Conservation (phyloP, 108 stramenopile genomes). For the Seminavis robusta region DNA sequence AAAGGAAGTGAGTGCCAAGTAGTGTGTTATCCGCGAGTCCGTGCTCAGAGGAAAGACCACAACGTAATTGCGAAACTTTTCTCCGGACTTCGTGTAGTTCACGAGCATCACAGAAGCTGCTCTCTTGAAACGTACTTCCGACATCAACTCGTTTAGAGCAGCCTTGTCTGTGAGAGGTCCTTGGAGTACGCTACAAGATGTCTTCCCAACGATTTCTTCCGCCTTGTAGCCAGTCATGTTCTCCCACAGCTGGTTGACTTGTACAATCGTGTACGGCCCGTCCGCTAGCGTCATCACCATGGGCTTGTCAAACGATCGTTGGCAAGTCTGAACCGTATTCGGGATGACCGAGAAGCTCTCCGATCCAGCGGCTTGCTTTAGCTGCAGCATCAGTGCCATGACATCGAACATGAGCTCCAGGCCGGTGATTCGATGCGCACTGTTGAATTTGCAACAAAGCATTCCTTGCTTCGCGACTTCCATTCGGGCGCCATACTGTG, state of each 20-base stretch:
- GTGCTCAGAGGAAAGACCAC: constrained; percentile 76
- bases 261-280: constrained; percentile 83
- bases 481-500: constrained; percentile 69
- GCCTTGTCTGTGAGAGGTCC: constrained; percentile 47
- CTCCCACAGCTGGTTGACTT: constrained; percentile 87
- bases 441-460: constrained; percentile 92
- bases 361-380: constrained; percentile 88
- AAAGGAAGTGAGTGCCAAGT: constrained; percentile 59
- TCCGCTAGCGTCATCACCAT: constrained; percentile 87
- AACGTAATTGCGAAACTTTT: constrained; percentile 58
- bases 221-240: constrained; percentile 82
- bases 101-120: constrained; percentile 65
- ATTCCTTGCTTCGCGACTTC: constrained; percentile 90
- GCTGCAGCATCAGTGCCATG: constrained; percentile 97
- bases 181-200: constrained; percentile 67
- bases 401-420: constrained; percentile 96
- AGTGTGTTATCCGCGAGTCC: constrained; percentile 81
- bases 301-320: constrained; percentile 69
- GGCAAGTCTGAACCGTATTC: constrained; percentile 84
- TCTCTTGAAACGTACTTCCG: constrained; percentile 73
- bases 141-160: constrained; percentile 58
- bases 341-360: constrained; percentile 83
- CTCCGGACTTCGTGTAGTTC: constrained; percentile 67
- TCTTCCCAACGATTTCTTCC: constrained; percentile 81
- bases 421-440: constrained; percentile 79